phyloP scores from a whole-genome alignment of 1,284 basidiomycete genomes.

The Ustilago cynodontis region DNA sequence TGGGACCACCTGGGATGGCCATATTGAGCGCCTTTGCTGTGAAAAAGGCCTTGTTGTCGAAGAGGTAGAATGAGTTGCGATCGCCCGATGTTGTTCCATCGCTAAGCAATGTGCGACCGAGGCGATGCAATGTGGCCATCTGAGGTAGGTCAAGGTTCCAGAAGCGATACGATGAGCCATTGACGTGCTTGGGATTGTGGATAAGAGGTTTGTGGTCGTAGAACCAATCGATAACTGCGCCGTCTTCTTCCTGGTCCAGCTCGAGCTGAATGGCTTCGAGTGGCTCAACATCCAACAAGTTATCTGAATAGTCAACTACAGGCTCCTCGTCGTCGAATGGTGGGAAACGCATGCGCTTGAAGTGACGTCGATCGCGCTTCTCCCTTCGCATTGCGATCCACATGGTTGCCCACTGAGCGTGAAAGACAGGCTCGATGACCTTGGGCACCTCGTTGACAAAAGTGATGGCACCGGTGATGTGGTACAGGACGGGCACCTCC shows the following conservation, averaged over 20 bases:
- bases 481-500: slow-evolving; percentile 72
- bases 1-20: slow-evolving; percentile 98
- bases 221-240: slow-evolving; percentile 97
- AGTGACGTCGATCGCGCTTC: slow-evolving; percentile 97
- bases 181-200: slow-evolving; percentile 82
- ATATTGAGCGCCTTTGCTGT: slow-evolving; percentile 95
- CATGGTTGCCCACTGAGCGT: slow-evolving; percentile 99
- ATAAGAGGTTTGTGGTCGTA: slow-evolving; percentile 96
- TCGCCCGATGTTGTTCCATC: slow-evolving; percentile 88
- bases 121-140: slow-evolving; percentile 95
- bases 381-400: slow-evolving; percentile 99
- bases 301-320: slow-evolving; percentile 78
- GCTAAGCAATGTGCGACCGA: slow-evolving; percentile 90
- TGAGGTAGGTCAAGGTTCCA: slow-evolving; percentile 93
- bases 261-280: slow-evolving; percentile 98
- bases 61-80: slow-evolving; percentile 82
- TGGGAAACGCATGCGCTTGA: slow-evolving; percentile 99
- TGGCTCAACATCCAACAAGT: slow-evolving; percentile 96
- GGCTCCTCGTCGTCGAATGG: slow-evolving; percentile 98
- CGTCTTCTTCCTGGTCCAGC: slow-evolving; percentile 91
- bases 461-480: slow-evolving; percentile 98
- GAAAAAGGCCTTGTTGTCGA: slow-evolving; percentile 98
- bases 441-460: slow-evolving; percentile 99
- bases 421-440: slow-evolving; percentile 96
- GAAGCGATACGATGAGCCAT: slow-evolving; percentile 91